Conservation (phyloP, 495 filamentous ascomycete genomes). For the Trichoderma orchidacearum region DNA sequence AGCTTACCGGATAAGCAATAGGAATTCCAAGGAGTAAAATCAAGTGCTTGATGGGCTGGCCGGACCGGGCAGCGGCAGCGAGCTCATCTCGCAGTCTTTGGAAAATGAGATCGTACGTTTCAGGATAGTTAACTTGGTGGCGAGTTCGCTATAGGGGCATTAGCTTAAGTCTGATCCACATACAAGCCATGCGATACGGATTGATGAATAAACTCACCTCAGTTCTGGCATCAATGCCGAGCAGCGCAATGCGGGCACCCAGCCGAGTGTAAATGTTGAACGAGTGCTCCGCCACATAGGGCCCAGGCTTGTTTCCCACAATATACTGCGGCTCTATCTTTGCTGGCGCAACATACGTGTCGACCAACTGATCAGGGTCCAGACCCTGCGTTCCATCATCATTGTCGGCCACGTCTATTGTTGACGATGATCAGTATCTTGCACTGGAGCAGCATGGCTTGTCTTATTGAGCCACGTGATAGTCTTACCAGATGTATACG, state of each 20-base stretch:
- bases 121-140: slow-evolving; percentile 79
- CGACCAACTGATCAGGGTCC: slow-evolving; percentile 53
- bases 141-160: slow-evolving; percentile 46
- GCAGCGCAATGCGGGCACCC: slow-evolving; percentile 72
- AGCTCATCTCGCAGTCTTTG: slow-evolving; percentile 52
- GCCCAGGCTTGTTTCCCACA: slow-evolving; percentile 59
- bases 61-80: slow-evolving; percentile 28
- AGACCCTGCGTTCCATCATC: slow-evolving; percentile 28
- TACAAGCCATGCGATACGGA: too few relatives aligned
- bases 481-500: slow-evolving; percentile 52
- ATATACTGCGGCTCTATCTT: slow-evolving; percentile 61
- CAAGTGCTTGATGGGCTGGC: slow-evolving; percentile 60
- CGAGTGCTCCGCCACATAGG: slow-evolving; percentile 69
- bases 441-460: too few relatives aligned
- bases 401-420: slow-evolving; percentile 11
- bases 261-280: slow-evolving; percentile 70
- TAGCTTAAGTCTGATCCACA: not conserved
- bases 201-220: too few relatives aligned
- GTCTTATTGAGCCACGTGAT: too few relatives aligned
- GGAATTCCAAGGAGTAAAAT: slow-evolving; percentile 82
- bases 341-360: slow-evolving; percentile 53
- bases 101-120: slow-evolving; percentile 81
- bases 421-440: not conserved
- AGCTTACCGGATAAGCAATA: slow-evolving; percentile 69
- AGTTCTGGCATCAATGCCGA: slow-evolving; percentile 80